phyloP scores from a whole-genome alignment of 1,139 yeast species.

The Saccharomycopsis hybrid region DNA sequence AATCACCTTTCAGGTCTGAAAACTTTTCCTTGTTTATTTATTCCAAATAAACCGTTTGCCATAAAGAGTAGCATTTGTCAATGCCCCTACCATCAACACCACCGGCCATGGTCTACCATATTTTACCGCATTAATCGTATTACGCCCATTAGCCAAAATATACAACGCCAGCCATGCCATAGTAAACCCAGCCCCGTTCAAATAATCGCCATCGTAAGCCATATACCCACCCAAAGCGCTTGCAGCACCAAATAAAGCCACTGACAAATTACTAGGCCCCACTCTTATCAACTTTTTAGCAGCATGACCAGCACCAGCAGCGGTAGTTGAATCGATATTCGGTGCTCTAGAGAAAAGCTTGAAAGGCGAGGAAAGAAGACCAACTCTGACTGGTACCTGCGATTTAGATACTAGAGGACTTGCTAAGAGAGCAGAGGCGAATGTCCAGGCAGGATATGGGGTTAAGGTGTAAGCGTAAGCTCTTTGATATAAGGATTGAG shows the following conservation, averaged over 20 bases:
- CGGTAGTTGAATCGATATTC: neutral
- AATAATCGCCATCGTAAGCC: conserved; percentile 71
- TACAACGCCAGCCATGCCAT: conserved; percentile 85
- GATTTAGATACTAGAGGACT: conserved; percentile 39
- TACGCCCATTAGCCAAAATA: conserved; percentile 64
- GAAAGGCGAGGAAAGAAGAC: neutral
- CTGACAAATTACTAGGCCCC: conserved; percentile 42
- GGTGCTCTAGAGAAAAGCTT: neutral
- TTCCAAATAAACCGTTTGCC: conserved; percentile 50
- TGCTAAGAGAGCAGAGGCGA: conserved; percentile 36
- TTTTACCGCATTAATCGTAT: conserved; percentile 43
- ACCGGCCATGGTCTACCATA: conserved; percentile 53
- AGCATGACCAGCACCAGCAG: conserved; percentile 13
- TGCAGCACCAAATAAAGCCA: conserved; percentile 60
- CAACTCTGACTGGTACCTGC: conserved; percentile 10
- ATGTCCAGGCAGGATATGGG: conserved; percentile 49
- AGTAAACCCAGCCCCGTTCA: conserved; percentile 82
- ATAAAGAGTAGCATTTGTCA: conserved; percentile 57
- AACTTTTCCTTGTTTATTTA: neutral
- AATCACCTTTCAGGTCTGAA: no score
- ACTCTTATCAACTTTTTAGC: conserved; percentile 22
- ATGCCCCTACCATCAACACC: conserved; percentile 50
- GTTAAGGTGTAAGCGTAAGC: conserved; percentile 36
- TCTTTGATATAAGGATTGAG: conserved; percentile 20
- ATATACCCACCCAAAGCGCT: conserved; percentile 77